Evolutionary conservation across 2,329 filamentous ascomycete species (phyloP).

Genomic region (Neofusicoccum parvum): DNA sequence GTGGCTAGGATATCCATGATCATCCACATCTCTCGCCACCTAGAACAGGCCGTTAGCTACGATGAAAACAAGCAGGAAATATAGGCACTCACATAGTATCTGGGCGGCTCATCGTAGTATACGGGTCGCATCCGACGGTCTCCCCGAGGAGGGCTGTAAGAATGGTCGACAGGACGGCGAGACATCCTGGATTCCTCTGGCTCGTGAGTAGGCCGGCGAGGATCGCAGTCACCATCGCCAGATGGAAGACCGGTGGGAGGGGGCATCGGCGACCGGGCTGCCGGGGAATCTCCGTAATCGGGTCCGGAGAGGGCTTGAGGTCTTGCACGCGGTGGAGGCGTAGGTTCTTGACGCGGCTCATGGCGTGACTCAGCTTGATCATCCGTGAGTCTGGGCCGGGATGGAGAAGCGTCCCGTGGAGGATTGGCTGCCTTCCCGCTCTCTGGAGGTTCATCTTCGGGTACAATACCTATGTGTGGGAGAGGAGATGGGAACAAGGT

Average conservation of each 20-base stretch:
- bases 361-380: neutral
- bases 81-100: conserved; percentile 37
- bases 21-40: conserved; percentile 32
- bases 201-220: conserved; percentile 25
- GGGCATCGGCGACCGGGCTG: conserved; percentile 1
- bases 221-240: conserved; percentile 20
- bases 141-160: conserved; percentile 28
- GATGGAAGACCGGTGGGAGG: conserved; percentile 3
- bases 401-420: neutral
- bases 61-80: neutral
- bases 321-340: neutral
- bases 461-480: conserved; percentile 45
- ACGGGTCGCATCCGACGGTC: conserved; percentile 31
- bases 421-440: conserved; percentile 22
- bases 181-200: conserved; percentile 24
- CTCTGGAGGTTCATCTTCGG: conserved; percentile 30
- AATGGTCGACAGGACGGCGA: conserved; percentile 22
- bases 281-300: neutral
- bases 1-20: conserved; percentile 32
- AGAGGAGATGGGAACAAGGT: conserved; percentile 45
- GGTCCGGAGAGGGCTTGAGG: neutral
- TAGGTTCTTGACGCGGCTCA: neutral
- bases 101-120: conserved; percentile 32
- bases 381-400: neutral
- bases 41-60: conserved; percentile 24